Evolutionary conservation across 169 alveolate genomes (phyloP).

Genomic region (Plasmodium blacklocki): DNA sequence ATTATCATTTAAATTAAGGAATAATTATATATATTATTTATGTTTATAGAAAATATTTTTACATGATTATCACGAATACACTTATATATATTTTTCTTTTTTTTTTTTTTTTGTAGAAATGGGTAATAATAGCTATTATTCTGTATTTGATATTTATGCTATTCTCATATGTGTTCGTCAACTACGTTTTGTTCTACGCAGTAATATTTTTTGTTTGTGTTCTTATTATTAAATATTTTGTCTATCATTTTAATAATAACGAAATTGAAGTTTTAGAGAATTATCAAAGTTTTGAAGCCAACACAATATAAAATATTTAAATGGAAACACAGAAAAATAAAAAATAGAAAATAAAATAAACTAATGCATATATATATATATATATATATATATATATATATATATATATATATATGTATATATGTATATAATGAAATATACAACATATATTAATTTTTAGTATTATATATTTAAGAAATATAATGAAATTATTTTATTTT

Average conservation of each 20-base stretch:
- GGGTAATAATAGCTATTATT: conserved; percentile 28
- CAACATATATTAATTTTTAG: too few species aligned
- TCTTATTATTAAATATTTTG: conserved; percentile 24
- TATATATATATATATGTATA: not conserved
- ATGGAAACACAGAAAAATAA: not conserved
- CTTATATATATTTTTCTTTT: not conserved
- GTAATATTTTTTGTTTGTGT: conserved; percentile 20
- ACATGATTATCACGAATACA: not conserved
- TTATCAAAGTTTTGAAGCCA: conserved; percentile 63
- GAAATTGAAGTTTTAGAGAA: conserved; percentile 18
- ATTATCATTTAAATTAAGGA: not conserved
- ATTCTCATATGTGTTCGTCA: conserved; percentile 58
- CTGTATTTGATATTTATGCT: conserved; percentile 37
- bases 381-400: not conserved
- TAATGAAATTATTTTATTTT: too few species aligned
- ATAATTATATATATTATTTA: too few species aligned
- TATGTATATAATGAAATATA: not conserved
- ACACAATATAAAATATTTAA: conserved; percentile 3
- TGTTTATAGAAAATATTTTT: too few species aligned
- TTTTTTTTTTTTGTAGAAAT: conserved; percentile 64
- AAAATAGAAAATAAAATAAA: not conserved
- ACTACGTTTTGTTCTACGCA: conserved; percentile 55
- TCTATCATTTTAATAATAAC: conserved; percentile 25
- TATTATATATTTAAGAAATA: too few species aligned
- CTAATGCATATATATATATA: not conserved